These are phyloP conservation scores for Globisporangium splendens DNA, from an alignment of 352 stramenopile species.

Conservation along the genomic window DNA sequence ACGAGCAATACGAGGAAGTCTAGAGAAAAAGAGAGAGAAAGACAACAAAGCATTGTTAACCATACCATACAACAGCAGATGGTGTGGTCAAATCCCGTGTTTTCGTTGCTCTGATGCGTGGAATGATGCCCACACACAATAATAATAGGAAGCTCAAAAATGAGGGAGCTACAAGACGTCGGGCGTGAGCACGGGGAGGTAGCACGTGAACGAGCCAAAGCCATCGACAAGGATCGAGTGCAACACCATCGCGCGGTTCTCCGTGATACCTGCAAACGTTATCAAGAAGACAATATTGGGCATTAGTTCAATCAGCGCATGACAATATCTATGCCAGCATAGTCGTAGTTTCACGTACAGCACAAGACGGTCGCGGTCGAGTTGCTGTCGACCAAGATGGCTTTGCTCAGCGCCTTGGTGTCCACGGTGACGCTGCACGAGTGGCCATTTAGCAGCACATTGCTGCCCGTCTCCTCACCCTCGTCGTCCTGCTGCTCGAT, in stretches of 20 bases:
- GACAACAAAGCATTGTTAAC: neutral
- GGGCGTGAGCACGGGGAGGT: conserved; percentile 70
- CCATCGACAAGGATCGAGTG: conserved; percentile 73
- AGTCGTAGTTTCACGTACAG: conserved; percentile 49
- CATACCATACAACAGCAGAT: neutral
- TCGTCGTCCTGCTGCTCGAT: conserved; percentile 43
- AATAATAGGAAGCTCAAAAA: conserved; percentile 2
- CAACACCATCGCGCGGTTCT: conserved; percentile 73
- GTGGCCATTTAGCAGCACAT: conserved; percentile 9
- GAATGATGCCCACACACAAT: neutral
- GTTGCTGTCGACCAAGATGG: conserved; percentile 67
- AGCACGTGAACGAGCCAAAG: conserved; percentile 83
- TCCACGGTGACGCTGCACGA: conserved; percentile 73
- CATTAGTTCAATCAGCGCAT: too few relatives aligned
- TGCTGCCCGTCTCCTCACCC: conserved; percentile 22
- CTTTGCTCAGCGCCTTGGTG: conserved; percentile 72
- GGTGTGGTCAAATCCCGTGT: too few relatives aligned
- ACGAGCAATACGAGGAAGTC: neutral
- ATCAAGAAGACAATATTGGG: too few relatives aligned
- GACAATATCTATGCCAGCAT: too few relatives aligned
- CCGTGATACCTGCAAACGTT: conserved; percentile 50
- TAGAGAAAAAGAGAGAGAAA: conserved; percentile 1
- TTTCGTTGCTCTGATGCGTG: too few relatives aligned
- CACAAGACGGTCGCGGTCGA: conserved; percentile 70
- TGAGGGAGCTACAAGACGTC: conserved; percentile 26